Percentiles rank a stretch among this genome's conserved stretches.
phyloP scores from a whole-genome alignment of 2,329 filamentous ascomycete species.

The Pyrenophora tritici-repentis region DNA sequence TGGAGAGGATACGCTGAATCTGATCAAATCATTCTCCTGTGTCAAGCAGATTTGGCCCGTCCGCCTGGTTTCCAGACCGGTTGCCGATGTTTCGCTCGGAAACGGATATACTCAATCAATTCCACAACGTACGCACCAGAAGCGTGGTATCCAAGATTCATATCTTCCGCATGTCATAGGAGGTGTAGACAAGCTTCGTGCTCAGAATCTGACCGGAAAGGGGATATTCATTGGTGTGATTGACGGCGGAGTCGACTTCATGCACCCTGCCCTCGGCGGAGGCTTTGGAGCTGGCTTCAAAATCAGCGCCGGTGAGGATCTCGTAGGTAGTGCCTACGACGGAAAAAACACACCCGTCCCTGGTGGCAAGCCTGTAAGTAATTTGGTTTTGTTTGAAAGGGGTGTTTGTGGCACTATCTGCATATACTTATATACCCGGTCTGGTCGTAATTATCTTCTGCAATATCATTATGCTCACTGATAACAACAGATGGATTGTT shows the following conservation, averaged over 20 bases:
- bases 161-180: not conserved
- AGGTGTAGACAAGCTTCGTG: not conserved
- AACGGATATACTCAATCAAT: too few species aligned
- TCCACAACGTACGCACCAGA: too few species aligned
- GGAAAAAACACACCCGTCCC: not conserved
- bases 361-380: not conserved
- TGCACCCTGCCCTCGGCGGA: not conserved
- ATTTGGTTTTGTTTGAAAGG: not conserved
- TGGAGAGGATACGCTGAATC: too few species aligned
- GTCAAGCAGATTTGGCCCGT: too few species aligned
- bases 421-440: not conserved
- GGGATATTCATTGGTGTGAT: not conserved
- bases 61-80: too few species aligned
- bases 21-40: too few species aligned
- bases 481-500: not conserved
- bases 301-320: not conserved
- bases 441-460: too few species aligned
- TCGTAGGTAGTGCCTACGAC: not conserved
- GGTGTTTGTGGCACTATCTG: not conserved
- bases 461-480: too few species aligned
- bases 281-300: not conserved
- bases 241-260: not conserved
- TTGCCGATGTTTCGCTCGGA: too few species aligned
- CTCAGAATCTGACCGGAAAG: not conserved
- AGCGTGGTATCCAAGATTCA: too few species aligned